Evolutionary conservation across 371 early-diverging fungal species (phyloP), one percentile per base, ranked within the genome.

Genomic region (Syncephalastrum monosporum): DNA sequence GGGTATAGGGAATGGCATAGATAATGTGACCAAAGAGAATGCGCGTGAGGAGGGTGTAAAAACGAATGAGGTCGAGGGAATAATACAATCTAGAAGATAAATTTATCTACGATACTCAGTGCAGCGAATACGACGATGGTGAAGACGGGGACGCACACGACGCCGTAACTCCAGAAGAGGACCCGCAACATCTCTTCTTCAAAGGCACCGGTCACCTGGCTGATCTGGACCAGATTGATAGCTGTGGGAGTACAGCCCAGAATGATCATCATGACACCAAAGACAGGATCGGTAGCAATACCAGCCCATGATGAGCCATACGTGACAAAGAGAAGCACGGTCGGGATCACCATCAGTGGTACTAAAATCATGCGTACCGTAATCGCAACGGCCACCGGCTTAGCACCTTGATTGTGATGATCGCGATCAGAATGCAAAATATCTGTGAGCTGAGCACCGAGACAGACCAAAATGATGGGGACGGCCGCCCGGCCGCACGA

Each of bases 401-500:
- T 64, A 59, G 47, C 14, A 1, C 50, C 21, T 3, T 54, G 56
- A 5, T 17, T 1, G 17, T 58, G 25, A 13, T 44, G 19, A 46
- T 33, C 38, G 38, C 13, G 44, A 12, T 43, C 44, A 23, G 25
- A n/a, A 24, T 59, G 46, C 13, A 27, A 43, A 29, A 59, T 59
- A 10, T 41, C 50, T 4, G 70, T 64, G 24, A 90, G 66, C 61
- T 90, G 88, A 15, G 88, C 82, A 14, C 90, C 90, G 1, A 90
- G 75, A 55, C 87, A 85, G 10, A 88, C 65, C 41, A 90, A 66
- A 19, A 86, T 81, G 53, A 88, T 71, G 3, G 90, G 90, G 17
- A 90, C 86, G 6, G 88, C 81, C 8, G 86, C 82, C 25, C 74
- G 75, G 19, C 87, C 86, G 63, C 87, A 87, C 29, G 77, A 69